phyloP scores from a whole-genome alignment of 768 basidiomycete genomes.

The Mycena olivaceomarginata region DNA sequence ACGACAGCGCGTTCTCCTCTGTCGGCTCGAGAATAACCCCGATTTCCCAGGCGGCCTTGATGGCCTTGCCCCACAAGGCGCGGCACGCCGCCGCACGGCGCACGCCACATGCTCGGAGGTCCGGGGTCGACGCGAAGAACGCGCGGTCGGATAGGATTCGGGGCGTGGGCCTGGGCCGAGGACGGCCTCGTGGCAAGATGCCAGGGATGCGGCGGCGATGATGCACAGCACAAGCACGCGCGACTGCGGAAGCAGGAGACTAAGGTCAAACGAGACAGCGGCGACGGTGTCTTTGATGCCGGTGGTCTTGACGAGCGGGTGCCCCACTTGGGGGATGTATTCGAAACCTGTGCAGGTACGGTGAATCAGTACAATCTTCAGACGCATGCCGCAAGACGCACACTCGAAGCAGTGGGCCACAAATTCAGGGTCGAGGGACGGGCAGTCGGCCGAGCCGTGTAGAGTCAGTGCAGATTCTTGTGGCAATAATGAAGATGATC shows the following conservation, averaged over 20 bases:
- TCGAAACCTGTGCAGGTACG: neutral
- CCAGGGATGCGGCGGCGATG: constrained; percentile 9
- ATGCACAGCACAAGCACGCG: constrained; percentile 37
- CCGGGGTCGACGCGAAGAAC: constrained; percentile 2
- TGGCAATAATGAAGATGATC: neutral
- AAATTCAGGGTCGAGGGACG: neutral
- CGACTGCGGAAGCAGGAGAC: constrained; percentile 26
- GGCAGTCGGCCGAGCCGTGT: neutral
- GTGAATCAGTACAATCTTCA: neutral
- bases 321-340: neutral
- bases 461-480: neutral
- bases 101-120: constrained; percentile 21
- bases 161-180: constrained; percentile 30
- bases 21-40: constrained; percentile 28
- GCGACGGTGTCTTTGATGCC: neutral
- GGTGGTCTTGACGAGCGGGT: neutral
- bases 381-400: neutral
- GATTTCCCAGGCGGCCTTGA: constrained; percentile 29
- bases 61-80: constrained; percentile 11
- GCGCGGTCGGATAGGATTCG: constrained; percentile 1
- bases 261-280: constrained; percentile 10
- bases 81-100: constrained; percentile 14
- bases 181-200: constrained; percentile 21
- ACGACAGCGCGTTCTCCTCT: constrained; percentile 31
- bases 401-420: neutral